Evolutionary conservation across 495 filamentous ascomycete species (phyloP).

Genomic region (Xylaria grammica): DNA sequence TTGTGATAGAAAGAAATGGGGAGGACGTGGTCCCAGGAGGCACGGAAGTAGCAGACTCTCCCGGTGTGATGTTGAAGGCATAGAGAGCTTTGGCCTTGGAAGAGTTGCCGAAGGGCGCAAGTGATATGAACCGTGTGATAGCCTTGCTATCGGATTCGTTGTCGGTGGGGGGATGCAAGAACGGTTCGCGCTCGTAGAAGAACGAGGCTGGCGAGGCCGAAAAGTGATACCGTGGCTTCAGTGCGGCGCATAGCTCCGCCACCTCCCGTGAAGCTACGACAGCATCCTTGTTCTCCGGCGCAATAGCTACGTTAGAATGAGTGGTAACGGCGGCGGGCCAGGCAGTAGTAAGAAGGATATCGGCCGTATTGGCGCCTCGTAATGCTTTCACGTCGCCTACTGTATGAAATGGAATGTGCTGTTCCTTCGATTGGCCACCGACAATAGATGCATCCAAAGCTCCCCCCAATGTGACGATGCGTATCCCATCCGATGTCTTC

Average conservation of each 20-base stretch:
- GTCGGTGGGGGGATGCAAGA: slow-evolving; percentile 64
- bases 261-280: slow-evolving; percentile 54
- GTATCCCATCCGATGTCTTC: slow-evolving; percentile 88
- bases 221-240: slow-evolving; percentile 92
- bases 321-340: slow-evolving; percentile 79
- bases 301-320: slow-evolving; percentile 46
- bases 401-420: slow-evolving; percentile 71
- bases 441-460: slow-evolving; percentile 58
- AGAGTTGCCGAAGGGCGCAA: slow-evolving; percentile 75
- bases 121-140: slow-evolving; percentile 85
- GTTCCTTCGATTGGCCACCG: slow-evolving; percentile 61
- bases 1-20: slow-evolving; percentile 60
- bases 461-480: slow-evolving; percentile 82
- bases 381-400: slow-evolving; percentile 77
- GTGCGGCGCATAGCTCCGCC: slow-evolving; percentile 72
- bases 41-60: slow-evolving; percentile 58
- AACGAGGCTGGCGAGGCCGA: slow-evolving; percentile 63
- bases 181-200: slow-evolving; percentile 92
- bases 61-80: slow-evolving; percentile 78
- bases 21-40: slow-evolving; percentile 73
- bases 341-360: slow-evolving; percentile 82
- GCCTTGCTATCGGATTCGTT: slow-evolving; percentile 49
- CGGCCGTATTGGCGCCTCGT: slow-evolving; percentile 72
- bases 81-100: slow-evolving; percentile 85
- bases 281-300: slow-evolving; percentile 58